A percentile compares a stretch with the other conserved stretches of the same genome.
Conservation (phyloP, 768 basidiomycete genomes). For the Exidia glandulosa region DNA sequence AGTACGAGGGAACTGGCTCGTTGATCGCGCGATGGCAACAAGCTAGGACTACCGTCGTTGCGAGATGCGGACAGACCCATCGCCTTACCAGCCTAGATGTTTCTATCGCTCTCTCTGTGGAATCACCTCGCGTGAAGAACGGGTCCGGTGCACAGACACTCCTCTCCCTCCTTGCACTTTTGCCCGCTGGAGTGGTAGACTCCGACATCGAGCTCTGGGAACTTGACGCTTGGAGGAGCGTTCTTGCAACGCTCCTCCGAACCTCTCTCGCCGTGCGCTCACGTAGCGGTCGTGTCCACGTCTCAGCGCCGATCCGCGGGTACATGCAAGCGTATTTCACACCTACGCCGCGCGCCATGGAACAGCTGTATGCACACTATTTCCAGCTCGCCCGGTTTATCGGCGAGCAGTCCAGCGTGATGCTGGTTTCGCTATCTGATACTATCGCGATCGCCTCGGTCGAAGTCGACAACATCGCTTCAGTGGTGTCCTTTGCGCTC, state of each 20-base stretch:
- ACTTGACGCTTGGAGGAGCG: neutral
- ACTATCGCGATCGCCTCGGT: too few relatives aligned
- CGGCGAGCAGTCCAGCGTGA: slow-evolving; percentile 14
- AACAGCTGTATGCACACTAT: neutral
- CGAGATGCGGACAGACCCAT: neutral
- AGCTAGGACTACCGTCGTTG: neutral
- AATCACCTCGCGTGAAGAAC: neutral
- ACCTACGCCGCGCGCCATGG: neutral
- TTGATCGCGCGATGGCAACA: neutral
- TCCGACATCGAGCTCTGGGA: slow-evolving; percentile 6
- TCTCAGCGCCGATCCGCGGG: neutral
- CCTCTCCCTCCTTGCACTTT: neutral
- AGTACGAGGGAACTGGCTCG: neutral
- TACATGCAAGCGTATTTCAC: neutral
- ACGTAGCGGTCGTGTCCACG: neutral
- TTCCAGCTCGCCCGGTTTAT: neutral
- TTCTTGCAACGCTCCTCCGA: neutral
- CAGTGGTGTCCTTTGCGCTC: too few relatives aligned
- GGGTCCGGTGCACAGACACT: neutral
- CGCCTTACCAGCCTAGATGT: neutral
- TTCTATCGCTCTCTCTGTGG: neutral
- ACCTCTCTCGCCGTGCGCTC: neutral
- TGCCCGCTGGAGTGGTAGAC: slow-evolving; percentile 3
- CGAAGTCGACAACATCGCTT: too few relatives aligned
- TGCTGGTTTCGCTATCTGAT: too few relatives aligned